Conservation (phyloP, 306 rosid species). For the Casuarina cunninghamiana region DNA sequence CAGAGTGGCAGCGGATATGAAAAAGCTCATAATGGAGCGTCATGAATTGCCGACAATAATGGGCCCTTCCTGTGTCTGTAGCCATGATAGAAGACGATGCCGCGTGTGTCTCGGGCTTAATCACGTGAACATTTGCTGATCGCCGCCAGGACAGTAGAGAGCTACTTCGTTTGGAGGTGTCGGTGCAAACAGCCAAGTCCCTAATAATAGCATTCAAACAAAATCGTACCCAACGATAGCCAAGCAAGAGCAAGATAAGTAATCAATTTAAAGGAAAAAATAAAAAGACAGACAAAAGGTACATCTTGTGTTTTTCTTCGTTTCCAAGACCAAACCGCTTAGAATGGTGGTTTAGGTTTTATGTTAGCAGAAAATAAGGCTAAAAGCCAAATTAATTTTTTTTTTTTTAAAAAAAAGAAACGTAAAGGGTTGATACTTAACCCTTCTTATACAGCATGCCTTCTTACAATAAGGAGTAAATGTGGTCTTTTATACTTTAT, state of each 20-base stretch:
- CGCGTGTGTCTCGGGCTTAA: not conserved
- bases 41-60: not conserved
- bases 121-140: not conserved
- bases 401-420: too few relatives aligned
- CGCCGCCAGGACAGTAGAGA: not conserved
- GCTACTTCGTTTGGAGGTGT: not conserved
- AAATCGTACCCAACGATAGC: not conserved
- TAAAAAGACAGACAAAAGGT: too few relatives aligned
- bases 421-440: too few relatives aligned
- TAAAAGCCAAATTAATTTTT: too few relatives aligned
- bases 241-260: not conserved
- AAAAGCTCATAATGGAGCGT: constrained; percentile 5
- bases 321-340: not conserved
- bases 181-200: not conserved
- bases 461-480: too few relatives aligned
- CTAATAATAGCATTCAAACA: not conserved
- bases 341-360: not conserved
- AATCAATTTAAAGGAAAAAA: not conserved
- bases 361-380: not conserved
- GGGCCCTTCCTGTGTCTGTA: constrained; percentile 32
- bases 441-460: too few relatives aligned
- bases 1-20: constrained; percentile 1
- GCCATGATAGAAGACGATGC: not conserved
- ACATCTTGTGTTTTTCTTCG: not conserved
- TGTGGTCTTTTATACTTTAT: too few relatives aligned